Conservation (phyloP, 148 eudicot species). For the Salicornia ramosissima region DNA sequence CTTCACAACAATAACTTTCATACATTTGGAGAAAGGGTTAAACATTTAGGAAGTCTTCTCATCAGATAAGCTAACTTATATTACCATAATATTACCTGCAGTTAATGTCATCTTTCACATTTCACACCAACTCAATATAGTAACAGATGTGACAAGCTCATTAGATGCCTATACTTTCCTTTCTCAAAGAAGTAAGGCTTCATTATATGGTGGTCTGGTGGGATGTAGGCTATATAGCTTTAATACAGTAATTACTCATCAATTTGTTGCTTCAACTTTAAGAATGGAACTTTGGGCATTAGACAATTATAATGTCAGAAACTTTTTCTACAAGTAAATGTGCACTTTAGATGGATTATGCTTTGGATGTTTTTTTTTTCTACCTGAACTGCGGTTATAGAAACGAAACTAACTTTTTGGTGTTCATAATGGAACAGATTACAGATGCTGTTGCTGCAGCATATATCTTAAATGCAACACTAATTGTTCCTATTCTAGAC, state of each 20-base stretch:
- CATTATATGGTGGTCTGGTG: constrained; percentile 15
- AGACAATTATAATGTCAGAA: not conserved
- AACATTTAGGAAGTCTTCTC: not conserved
- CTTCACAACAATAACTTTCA: constrained; percentile 15
- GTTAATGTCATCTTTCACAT: not conserved
- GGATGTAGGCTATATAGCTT: constrained; percentile 16
- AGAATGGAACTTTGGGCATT: constrained; percentile 11
- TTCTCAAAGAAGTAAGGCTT: constrained; percentile 1
- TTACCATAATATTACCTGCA: not conserved
- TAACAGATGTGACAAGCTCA: not conserved
- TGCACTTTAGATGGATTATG: constrained; percentile 5
- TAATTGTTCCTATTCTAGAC: constrained; percentile 73
- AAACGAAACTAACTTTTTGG: constrained; percentile 2
- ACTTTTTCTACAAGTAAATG: constrained; percentile 7
- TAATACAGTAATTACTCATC: constrained; percentile 11
- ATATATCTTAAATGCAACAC: constrained; percentile 72
- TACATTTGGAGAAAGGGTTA: constrained; percentile 1
- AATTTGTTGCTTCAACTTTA: constrained; percentile 20
- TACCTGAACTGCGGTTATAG: constrained; percentile 4
- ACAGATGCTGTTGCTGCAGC: constrained; percentile 86
- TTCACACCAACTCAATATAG: not conserved
- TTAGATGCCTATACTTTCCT: not conserved
- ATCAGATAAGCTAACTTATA: not conserved
- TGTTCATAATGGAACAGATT: constrained; percentile 48
- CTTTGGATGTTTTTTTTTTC: constrained; percentile 4